Conservation (phyloP, 2,329 filamentous ascomycete species). For the Chalara sp. region DNA sequence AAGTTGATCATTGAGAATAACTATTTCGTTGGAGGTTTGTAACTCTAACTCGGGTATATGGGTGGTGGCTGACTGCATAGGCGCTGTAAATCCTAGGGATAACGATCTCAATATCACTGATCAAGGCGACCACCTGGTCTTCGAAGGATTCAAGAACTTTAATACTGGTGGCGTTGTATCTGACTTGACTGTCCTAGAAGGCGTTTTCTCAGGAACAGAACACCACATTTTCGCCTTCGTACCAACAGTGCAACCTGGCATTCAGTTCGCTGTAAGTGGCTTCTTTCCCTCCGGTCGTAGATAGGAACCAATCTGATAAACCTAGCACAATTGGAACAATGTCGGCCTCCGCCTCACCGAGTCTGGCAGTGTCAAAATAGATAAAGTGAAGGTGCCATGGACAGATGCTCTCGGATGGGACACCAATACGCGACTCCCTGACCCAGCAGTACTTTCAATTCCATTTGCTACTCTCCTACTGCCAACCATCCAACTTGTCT, state of each 20-base stretch:
- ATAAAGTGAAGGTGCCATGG: slow-evolving; percentile 51
- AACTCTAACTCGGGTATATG: neutral
- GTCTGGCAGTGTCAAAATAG: slow-evolving; percentile 55
- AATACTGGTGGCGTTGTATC: slow-evolving; percentile 62
- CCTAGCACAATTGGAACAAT: slow-evolving; percentile 55
- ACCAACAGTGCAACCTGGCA: slow-evolving; percentile 48
- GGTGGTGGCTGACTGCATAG: slow-evolving; percentile 5
- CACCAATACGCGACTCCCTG: slow-evolving; percentile 39
- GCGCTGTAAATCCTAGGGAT: slow-evolving; percentile 60
- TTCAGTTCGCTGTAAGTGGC: slow-evolving; percentile 37
- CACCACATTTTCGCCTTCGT: slow-evolving; percentile 59
- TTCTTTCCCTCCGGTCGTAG: no score
- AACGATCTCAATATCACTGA: slow-evolving; percentile 50
- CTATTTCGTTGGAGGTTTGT: slow-evolving; percentile 52
- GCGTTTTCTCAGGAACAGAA: slow-evolving; percentile 48
- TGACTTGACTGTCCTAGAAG: slow-evolving; percentile 59
- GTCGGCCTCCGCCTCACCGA: slow-evolving; percentile 57
- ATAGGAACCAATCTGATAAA: neutral
- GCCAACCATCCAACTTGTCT: slow-evolving; percentile 59
- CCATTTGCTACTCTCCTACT: slow-evolving; percentile 52
- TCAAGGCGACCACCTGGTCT: slow-evolving; percentile 48
- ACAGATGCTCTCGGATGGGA: slow-evolving; percentile 57
- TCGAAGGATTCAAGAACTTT: slow-evolving; percentile 59
- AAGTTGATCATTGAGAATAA: slow-evolving; percentile 55
- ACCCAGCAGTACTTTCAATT: slow-evolving; percentile 41